phyloP scores from a whole-genome alignment of 345 rosid species.

The Mangifera indica region DNA sequence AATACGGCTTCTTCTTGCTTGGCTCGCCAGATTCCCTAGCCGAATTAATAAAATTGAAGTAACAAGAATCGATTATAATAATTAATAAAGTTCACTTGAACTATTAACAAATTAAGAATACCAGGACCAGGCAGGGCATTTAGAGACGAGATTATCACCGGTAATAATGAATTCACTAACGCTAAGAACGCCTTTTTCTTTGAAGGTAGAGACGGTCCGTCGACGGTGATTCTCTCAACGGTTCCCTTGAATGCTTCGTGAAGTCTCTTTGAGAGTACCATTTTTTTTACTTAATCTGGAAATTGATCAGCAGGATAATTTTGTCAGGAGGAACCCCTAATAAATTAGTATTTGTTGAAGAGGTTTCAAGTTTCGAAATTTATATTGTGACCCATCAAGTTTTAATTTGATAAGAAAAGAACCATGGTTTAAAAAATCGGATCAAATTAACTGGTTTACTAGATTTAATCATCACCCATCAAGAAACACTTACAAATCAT shows the following conservation, averaged over 20 bases:
- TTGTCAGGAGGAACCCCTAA: conserved; percentile 5
- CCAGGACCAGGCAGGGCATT: conserved; percentile 99
- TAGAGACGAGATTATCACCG: conserved; percentile 95
- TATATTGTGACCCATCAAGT: too few species aligned
- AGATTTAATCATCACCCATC: too few species aligned
- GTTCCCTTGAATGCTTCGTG: conserved; percentile 94
- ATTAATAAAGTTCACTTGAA: not conserved
- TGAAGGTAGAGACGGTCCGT: conserved; percentile 92
- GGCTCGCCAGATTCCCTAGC: conserved; percentile 97
- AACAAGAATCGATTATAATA: not conserved
- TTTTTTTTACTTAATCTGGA: conserved; percentile 17
- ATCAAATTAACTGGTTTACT: too few species aligned
- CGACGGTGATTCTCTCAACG: conserved; percentile 84
- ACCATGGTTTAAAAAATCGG: too few species aligned
- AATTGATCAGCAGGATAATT: conserved; percentile 6
- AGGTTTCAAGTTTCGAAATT: too few species aligned
- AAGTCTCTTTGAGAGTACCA: conserved; percentile 74
- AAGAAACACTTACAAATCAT: too few species aligned
- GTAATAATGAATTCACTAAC: conserved; percentile 85
- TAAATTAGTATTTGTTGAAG: too few species aligned
- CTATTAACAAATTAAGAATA: conserved; percentile 15
- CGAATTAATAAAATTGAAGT: not conserved
- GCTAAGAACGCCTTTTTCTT: conserved; percentile 97
- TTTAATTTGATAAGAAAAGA: too few species aligned
- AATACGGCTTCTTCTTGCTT: conserved; percentile 80